Percentiles rank a stretch among this genome's conserved stretches.
Conservation (phyloP, 257 asterid genomes). For the Petunia axillaris region DNA sequence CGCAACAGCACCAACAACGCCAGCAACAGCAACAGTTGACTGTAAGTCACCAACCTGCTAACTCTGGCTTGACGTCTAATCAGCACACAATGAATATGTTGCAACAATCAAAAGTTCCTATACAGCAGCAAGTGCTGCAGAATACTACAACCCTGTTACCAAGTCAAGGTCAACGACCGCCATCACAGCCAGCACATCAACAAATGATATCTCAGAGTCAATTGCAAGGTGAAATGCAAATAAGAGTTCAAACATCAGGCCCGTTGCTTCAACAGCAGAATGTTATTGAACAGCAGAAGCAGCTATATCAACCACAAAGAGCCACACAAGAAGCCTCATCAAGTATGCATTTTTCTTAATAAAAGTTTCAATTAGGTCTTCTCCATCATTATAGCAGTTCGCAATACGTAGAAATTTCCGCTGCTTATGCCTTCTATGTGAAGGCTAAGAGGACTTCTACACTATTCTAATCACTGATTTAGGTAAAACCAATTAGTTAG, state of each 20-base stretch:
- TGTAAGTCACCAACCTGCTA: constrained; percentile 69
- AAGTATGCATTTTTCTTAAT: constrained; percentile 52
- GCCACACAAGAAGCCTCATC: constrained; percentile 65
- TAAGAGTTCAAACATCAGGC: constrained; percentile 71
- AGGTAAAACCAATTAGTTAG: not conserved
- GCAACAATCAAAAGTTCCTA: constrained; percentile 71
- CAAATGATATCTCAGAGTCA: constrained; percentile 88
- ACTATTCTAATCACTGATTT: not conserved
- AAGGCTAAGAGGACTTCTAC: not conserved
- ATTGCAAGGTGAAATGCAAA: constrained; percentile 76
- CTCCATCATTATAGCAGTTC: not conserved
- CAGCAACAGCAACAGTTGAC: constrained; percentile 69
- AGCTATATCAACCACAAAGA: constrained; percentile 76
- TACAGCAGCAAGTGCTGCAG: constrained; percentile 84
- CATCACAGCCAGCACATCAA: constrained; percentile 75
- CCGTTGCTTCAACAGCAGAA: constrained; percentile 81
- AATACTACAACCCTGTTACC: constrained; percentile 59
- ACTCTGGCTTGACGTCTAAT: constrained; percentile 60
- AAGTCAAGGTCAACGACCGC: constrained; percentile 73
- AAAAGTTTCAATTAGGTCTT: constrained; percentile 26
- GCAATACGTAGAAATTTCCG: constrained; percentile 9
- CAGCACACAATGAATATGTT: constrained; percentile 76
- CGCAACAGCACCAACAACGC: constrained; percentile 66
- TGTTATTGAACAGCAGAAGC: constrained; percentile 80
- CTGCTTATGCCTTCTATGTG: not conserved